phyloP scores from a whole-genome alignment of 2,329 filamentous ascomycete species.

The Mycosphaerella sp. region DNA sequence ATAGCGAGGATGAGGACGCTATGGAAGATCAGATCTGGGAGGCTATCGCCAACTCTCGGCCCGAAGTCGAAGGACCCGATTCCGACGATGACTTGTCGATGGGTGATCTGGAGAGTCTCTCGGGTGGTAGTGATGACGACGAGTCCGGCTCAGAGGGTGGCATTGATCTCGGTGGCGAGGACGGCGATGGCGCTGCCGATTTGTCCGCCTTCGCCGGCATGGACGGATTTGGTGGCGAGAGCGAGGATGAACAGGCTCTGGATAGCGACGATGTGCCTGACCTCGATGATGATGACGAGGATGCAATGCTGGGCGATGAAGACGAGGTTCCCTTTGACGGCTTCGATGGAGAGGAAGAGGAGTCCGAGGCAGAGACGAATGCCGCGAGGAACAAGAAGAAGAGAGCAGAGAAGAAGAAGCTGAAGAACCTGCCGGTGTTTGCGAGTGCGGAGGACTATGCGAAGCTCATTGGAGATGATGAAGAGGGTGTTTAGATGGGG shows the following conservation, averaged over 20 bases:
- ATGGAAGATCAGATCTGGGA: slow-evolving; percentile 76
- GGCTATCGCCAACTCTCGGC: slow-evolving; percentile 72
- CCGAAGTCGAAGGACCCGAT: slow-evolving; percentile 62
- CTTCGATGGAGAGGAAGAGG: slow-evolving; percentile 48
- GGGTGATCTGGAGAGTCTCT: slow-evolving; percentile 38
- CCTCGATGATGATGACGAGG: slow-evolving; percentile 38
- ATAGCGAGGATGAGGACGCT: slow-evolving; percentile 38
- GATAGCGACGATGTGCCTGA: slow-evolving; percentile 51
- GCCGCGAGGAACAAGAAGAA: slow-evolving; percentile 37
- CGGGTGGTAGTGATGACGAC: slow-evolving; percentile 34
- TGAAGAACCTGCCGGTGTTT: slow-evolving; percentile 87
- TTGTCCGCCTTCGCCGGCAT: slow-evolving; percentile 38
- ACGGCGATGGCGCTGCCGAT: slow-evolving; percentile 33
- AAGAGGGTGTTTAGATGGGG: slow-evolving; percentile 9
- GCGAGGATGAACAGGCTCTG: slow-evolving; percentile 47
- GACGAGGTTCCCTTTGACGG: slow-evolving; percentile 50
- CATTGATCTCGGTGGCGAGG: slow-evolving; percentile 39
- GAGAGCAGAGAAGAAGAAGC: slow-evolving; percentile 67
- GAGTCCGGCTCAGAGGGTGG: slow-evolving; percentile 41
- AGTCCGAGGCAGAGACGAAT: slow-evolving; percentile 39
- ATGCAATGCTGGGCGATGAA: slow-evolving; percentile 39
- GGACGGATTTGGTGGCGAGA: slow-evolving; percentile 23
- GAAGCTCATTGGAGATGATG: slow-evolving; percentile 43
- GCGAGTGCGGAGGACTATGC: slow-evolving; percentile 93
- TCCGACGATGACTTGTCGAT: slow-evolving; percentile 55